Evolutionary conservation across 768 basidiomycete species (phyloP), one percentile per base, ranked within the genome.

Genomic region (Psilocybe cyanescens): DNA sequence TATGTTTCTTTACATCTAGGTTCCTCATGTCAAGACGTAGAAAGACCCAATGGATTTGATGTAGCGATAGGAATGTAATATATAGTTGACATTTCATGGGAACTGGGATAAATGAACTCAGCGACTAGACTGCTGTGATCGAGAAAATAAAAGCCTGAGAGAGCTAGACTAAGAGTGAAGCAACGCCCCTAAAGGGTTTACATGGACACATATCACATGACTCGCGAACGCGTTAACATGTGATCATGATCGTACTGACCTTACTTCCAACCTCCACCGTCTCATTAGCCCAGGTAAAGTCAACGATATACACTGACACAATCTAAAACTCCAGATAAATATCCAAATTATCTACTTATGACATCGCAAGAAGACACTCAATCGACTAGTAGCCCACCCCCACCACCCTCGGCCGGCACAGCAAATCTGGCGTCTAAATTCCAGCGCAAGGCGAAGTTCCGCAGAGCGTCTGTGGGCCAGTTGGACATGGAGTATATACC

Each of bases 1-100:
- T 67, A 24, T 76, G 75, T 53, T 78, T 78, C 63, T 57, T 61
- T 45, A 55, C 66, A 6, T 66, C 76, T 6, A 59, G 77, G 28
- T 63, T 66, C 37, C 49, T 78, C 28, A 57, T 66, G 8, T 64
- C 73, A 8, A 62, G 68, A 39, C 65, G 66, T 50, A 74, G 67
- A 55, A 66, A 65, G 3, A 76, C 72, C 3, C 65, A 69, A 55
- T 66, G 67, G 64, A 59, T 67, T 31, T 65, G 47, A 63, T 11
- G 54, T 41, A 24, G 37, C 29, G 37, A 24, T 17, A 44, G 19
- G 6, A 28, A 14, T 3, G 30, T 19, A 16, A 35, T 41, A 19
- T 12, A 57, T 47, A 11, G 7, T 35, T 7, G 33, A 11, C 11
- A 35, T 24, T 24, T 24, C 24, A 24, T 24, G 24, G 24, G 24